These are phyloP conservation scores for Phialophora macrospora DNA, from an alignment of 2,329 filamentous ascomycete species.

Conservation along the genomic window DNA sequence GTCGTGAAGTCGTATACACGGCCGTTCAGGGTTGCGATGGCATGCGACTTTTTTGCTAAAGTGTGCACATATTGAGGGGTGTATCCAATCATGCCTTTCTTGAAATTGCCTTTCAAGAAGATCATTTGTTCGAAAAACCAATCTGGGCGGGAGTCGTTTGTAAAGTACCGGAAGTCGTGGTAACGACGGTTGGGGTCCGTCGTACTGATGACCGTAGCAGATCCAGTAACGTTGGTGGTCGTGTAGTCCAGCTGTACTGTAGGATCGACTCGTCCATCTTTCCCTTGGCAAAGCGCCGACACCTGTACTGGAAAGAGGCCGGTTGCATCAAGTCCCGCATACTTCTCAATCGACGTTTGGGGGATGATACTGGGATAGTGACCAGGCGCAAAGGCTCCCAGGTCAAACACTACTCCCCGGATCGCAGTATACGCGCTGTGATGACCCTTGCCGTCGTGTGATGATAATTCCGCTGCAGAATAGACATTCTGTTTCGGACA, in stretches of 20 bases:
- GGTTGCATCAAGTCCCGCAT: constrained; percentile 87
- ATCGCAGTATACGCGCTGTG: constrained; percentile 74
- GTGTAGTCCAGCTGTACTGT: constrained; percentile 85
- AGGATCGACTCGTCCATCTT: constrained; percentile 67
- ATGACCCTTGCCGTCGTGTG: constrained; percentile 72
- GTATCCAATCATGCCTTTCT: constrained; percentile 87
- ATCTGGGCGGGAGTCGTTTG: constrained; percentile 79
- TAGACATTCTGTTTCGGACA: constrained; percentile 91
- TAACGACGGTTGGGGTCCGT: constrained; percentile 77
- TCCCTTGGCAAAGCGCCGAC: constrained; percentile 83
- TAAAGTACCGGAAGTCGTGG: constrained; percentile 89
- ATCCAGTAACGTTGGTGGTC: constrained; percentile 73
- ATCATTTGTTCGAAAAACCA: constrained; percentile 93
- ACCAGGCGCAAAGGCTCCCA: constrained; percentile 70
- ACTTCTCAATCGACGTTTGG: constrained; percentile 70
- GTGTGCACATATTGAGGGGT: constrained; percentile 75
- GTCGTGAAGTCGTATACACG: constrained; percentile 88
- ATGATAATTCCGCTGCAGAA: constrained; percentile 74
- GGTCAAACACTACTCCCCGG: constrained; percentile 85
- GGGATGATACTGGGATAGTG: constrained; percentile 77
- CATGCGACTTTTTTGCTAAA: constrained; percentile 66
- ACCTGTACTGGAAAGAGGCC: constrained; percentile 92
- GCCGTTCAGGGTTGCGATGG: constrained; percentile 77
- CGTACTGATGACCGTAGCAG: constrained; percentile 66
- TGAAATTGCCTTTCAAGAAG: constrained; percentile 75